These are phyloP conservation scores for Botrytis elliptica DNA, from an alignment of 2,329 filamentous ascomycete species.

Conservation along the genomic window DNA sequence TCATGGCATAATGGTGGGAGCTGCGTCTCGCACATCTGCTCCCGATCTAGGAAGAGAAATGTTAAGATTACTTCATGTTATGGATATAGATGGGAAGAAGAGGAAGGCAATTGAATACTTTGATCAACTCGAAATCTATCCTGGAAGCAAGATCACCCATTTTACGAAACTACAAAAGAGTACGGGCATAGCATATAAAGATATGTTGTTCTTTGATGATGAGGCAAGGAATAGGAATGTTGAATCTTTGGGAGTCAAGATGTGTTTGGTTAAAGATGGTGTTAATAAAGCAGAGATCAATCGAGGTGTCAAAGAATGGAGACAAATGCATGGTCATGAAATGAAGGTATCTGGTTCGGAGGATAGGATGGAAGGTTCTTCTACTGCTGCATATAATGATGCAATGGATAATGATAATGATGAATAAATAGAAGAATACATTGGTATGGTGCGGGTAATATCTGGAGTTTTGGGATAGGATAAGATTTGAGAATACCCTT, in stretches of 20 bases:
- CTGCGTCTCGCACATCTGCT: constrained; percentile 78
- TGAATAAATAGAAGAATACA: neutral
- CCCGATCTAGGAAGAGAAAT: constrained; percentile 79
- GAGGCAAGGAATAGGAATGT: constrained; percentile 85
- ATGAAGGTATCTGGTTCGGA: neutral
- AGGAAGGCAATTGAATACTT: constrained; percentile 57
- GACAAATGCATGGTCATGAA: constrained; percentile 52
- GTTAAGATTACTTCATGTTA: constrained; percentile 68
- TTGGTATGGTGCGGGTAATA: neutral
- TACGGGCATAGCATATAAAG: constrained; percentile 69
- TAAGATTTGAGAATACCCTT: neutral
- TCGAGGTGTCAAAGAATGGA: constrained; percentile 76
- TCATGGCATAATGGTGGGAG: constrained; percentile 56
- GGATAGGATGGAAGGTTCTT: neutral
- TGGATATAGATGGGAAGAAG: constrained; percentile 38
- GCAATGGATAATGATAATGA: neutral
- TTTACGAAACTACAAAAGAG: constrained; percentile 71
- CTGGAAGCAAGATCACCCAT: constrained; percentile 80
- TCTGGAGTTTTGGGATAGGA: neutral
- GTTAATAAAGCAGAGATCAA: constrained; percentile 76
- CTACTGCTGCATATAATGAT: neutral
- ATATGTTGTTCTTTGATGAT: constrained; percentile 97
- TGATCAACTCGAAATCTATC: constrained; percentile 66
- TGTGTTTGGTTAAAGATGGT: constrained; percentile 78
- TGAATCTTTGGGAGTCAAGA: constrained; percentile 61